phyloP scores from a whole-genome alignment of 805 yeast species.

The Candida namnaoensis region DNA sequence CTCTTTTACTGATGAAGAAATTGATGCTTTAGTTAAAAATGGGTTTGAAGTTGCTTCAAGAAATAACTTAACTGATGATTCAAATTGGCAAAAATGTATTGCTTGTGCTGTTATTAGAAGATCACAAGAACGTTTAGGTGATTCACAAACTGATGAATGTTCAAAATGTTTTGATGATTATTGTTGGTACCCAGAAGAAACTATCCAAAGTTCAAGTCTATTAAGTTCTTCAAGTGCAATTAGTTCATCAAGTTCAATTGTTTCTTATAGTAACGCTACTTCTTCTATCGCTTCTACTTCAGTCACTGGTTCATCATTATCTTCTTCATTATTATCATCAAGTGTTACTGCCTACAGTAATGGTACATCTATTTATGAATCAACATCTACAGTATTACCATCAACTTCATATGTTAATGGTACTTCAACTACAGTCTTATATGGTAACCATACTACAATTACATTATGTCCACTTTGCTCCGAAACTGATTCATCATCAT shows the following conservation, averaged over 20 bases:
- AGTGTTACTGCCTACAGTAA: no score
- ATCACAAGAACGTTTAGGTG: constrained; percentile 58
- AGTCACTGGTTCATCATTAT: constrained; percentile 2
- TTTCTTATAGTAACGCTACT: neutral
- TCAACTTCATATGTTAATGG: neutral
- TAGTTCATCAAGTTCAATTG: neutral
- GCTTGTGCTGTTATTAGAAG: constrained; percentile 81
- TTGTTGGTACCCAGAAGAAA: constrained; percentile 48
- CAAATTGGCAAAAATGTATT: constrained; percentile 64
- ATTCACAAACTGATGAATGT: constrained; percentile 60
- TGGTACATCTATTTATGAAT: no score
- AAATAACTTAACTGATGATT: constrained; percentile 57
- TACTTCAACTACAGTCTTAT: neutral
- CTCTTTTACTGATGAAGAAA: constrained; percentile 49
- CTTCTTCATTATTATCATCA: neutral
- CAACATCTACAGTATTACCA: no score
- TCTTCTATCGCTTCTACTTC: neutral
- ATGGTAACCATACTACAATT: neutral
- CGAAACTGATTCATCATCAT: neutral
- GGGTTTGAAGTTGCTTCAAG: constrained; percentile 68
- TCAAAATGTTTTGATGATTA: constrained; percentile 58
- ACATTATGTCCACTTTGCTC: neutral
- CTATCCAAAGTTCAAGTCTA: no score
- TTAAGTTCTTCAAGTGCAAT: constrained; percentile 35
- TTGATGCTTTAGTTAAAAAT: constrained; percentile 52